Conservation (phyloP, 1,284 basidiomycete genomes). For the Heterobasidion parviporum region DNA sequence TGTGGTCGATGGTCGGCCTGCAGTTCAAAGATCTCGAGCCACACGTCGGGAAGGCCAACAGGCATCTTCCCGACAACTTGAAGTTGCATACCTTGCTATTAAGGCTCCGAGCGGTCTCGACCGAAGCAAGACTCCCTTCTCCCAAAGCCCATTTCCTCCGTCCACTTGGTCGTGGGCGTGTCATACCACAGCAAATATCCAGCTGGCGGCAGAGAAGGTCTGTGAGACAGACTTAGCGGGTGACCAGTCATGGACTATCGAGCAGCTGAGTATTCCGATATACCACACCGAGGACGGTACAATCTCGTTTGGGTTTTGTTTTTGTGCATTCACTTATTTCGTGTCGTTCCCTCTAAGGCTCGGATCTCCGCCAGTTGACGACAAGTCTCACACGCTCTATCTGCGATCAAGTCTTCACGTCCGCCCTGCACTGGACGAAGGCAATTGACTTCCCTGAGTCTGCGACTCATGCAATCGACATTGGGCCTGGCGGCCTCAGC, state of each 20-base stretch:
- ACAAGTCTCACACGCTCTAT: conserved; percentile 75
- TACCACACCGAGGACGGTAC: conserved; percentile 89
- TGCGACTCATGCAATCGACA: conserved; percentile 93
- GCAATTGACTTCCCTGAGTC: conserved; percentile 84
- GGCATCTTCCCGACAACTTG: conserved; percentile 73
- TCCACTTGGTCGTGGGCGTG: conserved; percentile 90
- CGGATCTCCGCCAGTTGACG: conserved; percentile 64
- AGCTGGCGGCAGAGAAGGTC: conserved; percentile 64
- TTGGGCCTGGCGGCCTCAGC: conserved; percentile 90
- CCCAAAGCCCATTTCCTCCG: conserved; percentile 92
- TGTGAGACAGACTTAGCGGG: conserved; percentile 66
- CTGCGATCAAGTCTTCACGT: conserved; percentile 89
- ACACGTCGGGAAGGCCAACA: conserved; percentile 86
- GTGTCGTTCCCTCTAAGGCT: conserved; percentile 40
- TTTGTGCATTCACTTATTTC: conserved; percentile 5
- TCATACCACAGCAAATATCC: conserved; percentile 94
- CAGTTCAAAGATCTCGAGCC: conserved; percentile 70
- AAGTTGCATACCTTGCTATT: conserved; percentile 82
- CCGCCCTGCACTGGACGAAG: conserved; percentile 88
- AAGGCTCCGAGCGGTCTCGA: conserved; percentile 83
- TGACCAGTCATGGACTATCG: conserved; percentile 75
- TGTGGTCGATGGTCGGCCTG: conserved; percentile 88
- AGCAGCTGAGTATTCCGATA: conserved; percentile 78
- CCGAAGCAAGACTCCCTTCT: conserved; percentile 91
- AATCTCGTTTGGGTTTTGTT: conserved; percentile 19